Evolutionary conservation across 306 rosid genomes (phyloP), one percentile per base, ranked within the genome.

Genomic region (Vicia sativa): DNA sequence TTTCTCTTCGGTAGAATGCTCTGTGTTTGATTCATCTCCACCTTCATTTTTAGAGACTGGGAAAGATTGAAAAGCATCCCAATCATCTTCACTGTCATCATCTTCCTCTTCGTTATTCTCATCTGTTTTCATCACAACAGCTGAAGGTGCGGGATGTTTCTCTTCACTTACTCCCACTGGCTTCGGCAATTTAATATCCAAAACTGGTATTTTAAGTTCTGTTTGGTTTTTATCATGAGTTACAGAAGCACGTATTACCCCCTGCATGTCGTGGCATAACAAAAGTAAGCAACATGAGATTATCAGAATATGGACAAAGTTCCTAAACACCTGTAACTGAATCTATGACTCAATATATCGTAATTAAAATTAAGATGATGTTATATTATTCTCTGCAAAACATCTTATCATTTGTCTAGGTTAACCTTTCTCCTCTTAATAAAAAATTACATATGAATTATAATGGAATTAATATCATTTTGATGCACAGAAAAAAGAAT

Each of bases 21-120:
- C 86, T 61, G 66, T 49, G 65, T 76, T 57, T 39, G 85, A 63
- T 49, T 85, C 84, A 45, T 73, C 74, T 65, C 55, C 87, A 62
- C 77, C 84, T 68, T 78, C 86, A 71, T 46, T 76, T 80, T 75
- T 66, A 39, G 96, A 72, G 46, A 87, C 87, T 46, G 98, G 85
- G 67, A 92, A 86, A 61, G 96, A 92, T 80, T 90, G 98, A 76
- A 90, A 92, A 43, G 88, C 80, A 82, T 92, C 98, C 98, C 98
- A 92, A 66, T 87, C 96, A 70, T 92, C 95, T 37, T 89, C 96
- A 70, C 87, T 85, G 37, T 79, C 82, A 1, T 81, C 91, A 42
- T 83, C 84, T 21, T 76, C 86, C 55, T 82, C 83, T 54, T 26
- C 29, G 16, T 19, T 11, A 74, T 42, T 73, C 67, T 81, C 73